phyloP scores from a whole-genome alignment of 176 grass and related monocot genomes.

The Cenchrus fungigraminus region DNA sequence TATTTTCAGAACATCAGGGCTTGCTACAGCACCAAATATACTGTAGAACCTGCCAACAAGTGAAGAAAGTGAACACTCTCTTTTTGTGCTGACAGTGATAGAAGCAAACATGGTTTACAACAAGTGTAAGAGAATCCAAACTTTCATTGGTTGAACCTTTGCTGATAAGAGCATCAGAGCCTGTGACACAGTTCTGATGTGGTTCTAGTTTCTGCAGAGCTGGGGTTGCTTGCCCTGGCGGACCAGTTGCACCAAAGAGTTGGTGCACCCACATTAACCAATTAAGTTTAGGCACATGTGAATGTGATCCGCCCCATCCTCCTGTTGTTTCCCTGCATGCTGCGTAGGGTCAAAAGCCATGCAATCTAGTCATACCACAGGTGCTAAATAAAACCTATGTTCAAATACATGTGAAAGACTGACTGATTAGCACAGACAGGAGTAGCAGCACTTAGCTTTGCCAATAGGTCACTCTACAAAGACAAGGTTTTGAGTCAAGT shows the following conservation, averaged over 20 bases:
- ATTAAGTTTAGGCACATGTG: constrained; percentile 2
- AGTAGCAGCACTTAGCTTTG: constrained; percentile 8
- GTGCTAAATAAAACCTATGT: constrained; percentile 24
- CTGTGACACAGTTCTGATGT: not conserved
- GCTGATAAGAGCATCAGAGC: not conserved
- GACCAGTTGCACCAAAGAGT: not conserved
- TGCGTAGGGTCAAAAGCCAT: constrained; percentile 9
- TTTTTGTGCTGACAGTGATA: not conserved
- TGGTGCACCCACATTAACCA: not conserved
- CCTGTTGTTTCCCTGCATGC: not conserved
- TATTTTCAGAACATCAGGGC: constrained; percentile 7
- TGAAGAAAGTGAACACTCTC: not conserved
- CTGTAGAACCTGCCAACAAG: not conserved
- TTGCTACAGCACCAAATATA: constrained; percentile 13
- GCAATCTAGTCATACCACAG: not conserved
- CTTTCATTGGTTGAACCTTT: constrained; percentile 4
- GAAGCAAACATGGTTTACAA: constrained; percentile 2
- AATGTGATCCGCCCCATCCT: not conserved
- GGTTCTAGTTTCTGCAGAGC: not conserved
- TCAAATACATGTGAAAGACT: constrained; percentile 8
- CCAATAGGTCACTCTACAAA: constrained; percentile 8
- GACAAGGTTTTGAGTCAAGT: constrained; percentile 38
- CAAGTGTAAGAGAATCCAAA: not conserved
- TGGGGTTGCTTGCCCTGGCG: not conserved
- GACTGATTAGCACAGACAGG: constrained; percentile 25